phyloP scores from a whole-genome alignment of 2,329 filamentous ascomycete genomes.

The Thielaviopsis populi region DNA sequence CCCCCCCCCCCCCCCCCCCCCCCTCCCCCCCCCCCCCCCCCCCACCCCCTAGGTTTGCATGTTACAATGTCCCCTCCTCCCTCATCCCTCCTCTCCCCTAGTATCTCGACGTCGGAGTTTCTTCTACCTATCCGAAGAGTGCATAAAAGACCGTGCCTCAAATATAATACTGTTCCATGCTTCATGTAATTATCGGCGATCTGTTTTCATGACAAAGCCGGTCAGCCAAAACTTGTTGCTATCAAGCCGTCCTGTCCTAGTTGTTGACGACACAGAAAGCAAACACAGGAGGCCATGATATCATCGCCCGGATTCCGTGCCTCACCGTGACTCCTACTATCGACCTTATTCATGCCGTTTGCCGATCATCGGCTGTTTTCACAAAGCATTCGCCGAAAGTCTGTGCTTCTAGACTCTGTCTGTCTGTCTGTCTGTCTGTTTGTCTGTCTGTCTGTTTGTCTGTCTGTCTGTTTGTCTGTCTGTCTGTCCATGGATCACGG shows the following conservation, averaged over 20 bases:
- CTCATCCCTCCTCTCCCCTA: not conserved
- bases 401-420: not conserved
- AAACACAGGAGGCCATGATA: not conserved
- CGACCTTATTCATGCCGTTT: not conserved
- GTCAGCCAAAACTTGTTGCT: too few species aligned
- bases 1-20: too few species aligned
- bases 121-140: not conserved
- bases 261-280: not conserved
- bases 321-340: not conserved
- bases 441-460: too few species aligned
- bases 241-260: too few species aligned
- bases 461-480: too few species aligned
- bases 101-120: not conserved
- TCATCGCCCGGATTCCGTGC: not conserved
- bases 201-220: not conserved
- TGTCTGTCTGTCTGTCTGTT: too few species aligned
- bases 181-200: not conserved
- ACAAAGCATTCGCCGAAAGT: not conserved
- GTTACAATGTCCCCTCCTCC: not conserved
- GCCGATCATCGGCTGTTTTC: conserved; percentile 1
- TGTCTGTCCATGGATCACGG: not conserved
- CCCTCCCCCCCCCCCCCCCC: too few species aligned
- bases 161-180: not conserved
- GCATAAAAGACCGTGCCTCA: not conserved
- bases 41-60: not conserved